Evolutionary conservation across 2,329 filamentous ascomycete species (phyloP).

Genomic region (Bipolaris gigantea): DNA sequence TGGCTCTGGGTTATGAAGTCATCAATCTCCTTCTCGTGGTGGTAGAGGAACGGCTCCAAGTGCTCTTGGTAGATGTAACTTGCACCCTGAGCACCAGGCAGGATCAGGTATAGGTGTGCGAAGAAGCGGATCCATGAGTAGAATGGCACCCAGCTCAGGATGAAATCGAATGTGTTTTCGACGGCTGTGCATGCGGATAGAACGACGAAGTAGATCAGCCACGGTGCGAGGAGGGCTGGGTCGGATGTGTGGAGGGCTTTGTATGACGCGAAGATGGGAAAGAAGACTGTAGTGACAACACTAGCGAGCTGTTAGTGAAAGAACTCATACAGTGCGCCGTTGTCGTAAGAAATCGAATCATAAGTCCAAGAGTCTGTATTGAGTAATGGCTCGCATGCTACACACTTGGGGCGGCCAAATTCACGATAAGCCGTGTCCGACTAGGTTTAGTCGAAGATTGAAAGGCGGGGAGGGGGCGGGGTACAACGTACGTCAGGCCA

Average conservation of each 20-base stretch:
- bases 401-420: conserved; percentile 6
- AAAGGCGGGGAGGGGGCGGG: conserved; percentile 32
- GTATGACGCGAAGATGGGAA: conserved; percentile 95
- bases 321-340: background rate
- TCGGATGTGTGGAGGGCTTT: conserved; percentile 94
- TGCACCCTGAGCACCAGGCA: conserved; percentile 96
- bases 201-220: conserved; percentile 99
- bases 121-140: conserved; percentile 88
- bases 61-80: conserved; percentile 81
- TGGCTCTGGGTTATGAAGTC: conserved; percentile 82
- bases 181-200: conserved; percentile 77
- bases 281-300: conserved; percentile 74
- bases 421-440: conserved; percentile 1
- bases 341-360: background rate
- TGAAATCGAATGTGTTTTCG: conserved; percentile 86
- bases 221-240: conserved; percentile 87
- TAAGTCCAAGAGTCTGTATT: conserved; percentile 9
- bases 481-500: conserved; percentile 42
- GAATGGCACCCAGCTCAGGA: conserved; percentile 89
- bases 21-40: conserved; percentile 88
- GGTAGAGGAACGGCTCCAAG: conserved; percentile 82
- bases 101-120: conserved; percentile 89
- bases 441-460: conserved; percentile 16
- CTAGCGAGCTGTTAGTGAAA: conserved; percentile 28
- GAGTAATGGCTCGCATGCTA: conserved; percentile 10